Percentiles rank a stretch among this genome's conserved stretches.
Conservation (phyloP, 805 yeast genomes). For the Teunomyces cretensis region DNA sequence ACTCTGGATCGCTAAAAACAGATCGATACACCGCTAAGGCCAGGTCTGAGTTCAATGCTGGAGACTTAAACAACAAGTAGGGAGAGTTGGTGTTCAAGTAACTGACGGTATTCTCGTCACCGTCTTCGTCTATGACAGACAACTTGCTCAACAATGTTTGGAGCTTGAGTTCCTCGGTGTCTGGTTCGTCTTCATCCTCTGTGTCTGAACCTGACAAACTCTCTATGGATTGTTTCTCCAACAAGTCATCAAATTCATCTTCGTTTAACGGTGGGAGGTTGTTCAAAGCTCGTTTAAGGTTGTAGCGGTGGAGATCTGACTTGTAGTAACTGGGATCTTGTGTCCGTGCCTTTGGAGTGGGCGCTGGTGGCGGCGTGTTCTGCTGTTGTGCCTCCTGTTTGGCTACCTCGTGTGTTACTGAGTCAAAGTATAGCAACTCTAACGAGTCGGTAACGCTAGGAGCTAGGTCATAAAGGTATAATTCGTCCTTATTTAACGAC, state of each 20-base stretch:
- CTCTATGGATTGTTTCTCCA: slow-evolving; percentile 50
- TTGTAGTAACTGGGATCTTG: slow-evolving; percentile 40
- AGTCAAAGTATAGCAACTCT: slow-evolving; percentile 55
- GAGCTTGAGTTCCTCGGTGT: slow-evolving; percentile 15
- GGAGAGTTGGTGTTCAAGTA: slow-evolving; percentile 73
- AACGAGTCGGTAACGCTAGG: slow-evolving; percentile 43
- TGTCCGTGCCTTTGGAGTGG: background rate
- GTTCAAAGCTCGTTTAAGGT: slow-evolving; percentile 52
- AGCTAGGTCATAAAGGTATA: slow-evolving; percentile 51
- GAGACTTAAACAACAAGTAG: slow-evolving; percentile 55
- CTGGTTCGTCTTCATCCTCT: slow-evolving; percentile 23
- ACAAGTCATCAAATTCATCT: slow-evolving; percentile 55
- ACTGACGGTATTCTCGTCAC: slow-evolving; percentile 41
- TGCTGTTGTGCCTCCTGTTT: background rate
- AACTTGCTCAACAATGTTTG: slow-evolving; percentile 24
- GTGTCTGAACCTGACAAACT: slow-evolving; percentile 58
- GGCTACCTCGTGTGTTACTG: slow-evolving; percentile 27
- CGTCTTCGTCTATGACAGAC: slow-evolving; percentile 19
- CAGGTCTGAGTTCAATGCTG: slow-evolving; percentile 40
- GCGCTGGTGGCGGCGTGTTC: background rate
- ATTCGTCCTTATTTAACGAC: slow-evolving; percentile 24
- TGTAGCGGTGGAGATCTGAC: slow-evolving; percentile 58
- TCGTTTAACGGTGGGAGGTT: slow-evolving; percentile 50
- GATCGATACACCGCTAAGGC: slow-evolving; percentile 71
- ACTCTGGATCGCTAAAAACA: slow-evolving; percentile 46